Base-by-base conservation (phyloP, 2,329 filamentous ascomycete species). In the Metarhizium brunneum region DNA sequence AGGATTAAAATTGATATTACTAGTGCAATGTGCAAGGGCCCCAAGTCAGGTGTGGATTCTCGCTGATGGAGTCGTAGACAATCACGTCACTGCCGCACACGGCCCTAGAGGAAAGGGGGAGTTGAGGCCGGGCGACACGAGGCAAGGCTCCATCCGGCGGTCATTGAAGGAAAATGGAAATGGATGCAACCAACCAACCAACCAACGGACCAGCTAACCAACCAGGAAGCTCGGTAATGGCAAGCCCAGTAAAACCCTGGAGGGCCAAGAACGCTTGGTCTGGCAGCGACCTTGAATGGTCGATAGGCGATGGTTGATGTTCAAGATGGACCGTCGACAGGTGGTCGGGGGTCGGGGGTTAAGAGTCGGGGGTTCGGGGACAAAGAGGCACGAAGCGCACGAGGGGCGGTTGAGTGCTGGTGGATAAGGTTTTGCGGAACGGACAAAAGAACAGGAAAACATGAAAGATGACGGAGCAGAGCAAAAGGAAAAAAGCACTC, bases 61-160 rank as follows among this genome's bases (percentile, higher is more conserved):
- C 25, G 45, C 25, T 45, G 50, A 53, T 38, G 38, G 42, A 58
- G 52, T 54, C 42, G 59, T 38, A 50, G 45, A 53, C 57, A 53
- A 55, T 59, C 59, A 61, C 59, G 59, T 61, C 59, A 61, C 58
- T 47, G 29, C 55, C 53, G 53, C 38, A 56, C 49, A 54, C 52
- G 50, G 56, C 52, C 45, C 52, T 14, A 11, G 32, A 11, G 32
- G 32, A 35, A 35, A 47, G 20, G 50, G 53, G 18, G 53, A 18
- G n/a, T 45, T 48, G 25, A 16, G 32, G 6, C 10, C n/a, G 4
- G 20, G 43, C 35, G 52, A 43, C 50, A 57, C 56, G 54, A 56
- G 58, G 58, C 53, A 53, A 36, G 51, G 56, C 35, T 54, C 36
- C 51, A 50, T 57, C 53, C 53, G 54, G 47, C 51, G 11, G 38